phyloP scores from a whole-genome alignment of 495 filamentous ascomycete species.

The Daldinia decipiens region DNA sequence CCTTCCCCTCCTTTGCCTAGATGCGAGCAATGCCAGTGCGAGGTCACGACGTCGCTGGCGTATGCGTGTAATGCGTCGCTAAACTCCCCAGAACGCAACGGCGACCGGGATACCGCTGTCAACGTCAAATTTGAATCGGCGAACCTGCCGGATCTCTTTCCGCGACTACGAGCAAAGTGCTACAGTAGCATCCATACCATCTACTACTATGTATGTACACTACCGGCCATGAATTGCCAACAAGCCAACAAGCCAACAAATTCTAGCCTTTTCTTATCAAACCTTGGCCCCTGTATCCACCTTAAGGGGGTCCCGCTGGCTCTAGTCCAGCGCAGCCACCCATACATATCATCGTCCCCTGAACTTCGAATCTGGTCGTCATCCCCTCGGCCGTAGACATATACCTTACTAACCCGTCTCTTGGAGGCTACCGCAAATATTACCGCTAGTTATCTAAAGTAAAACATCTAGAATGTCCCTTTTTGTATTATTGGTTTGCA shows the following conservation, averaged over 20 bases:
- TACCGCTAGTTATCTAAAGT: slow-evolving; percentile 19
- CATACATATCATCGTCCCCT: slow-evolving; percentile 16
- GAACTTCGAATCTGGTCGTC: slow-evolving; percentile 16
- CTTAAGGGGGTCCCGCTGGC: slow-evolving; percentile 13
- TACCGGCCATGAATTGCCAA: slow-evolving; percentile 28
- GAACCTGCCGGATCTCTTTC: slow-evolving; percentile 33
- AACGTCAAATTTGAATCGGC: slow-evolving; percentile 43
- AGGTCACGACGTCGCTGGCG: slow-evolving; percentile 35
- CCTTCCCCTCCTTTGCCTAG: slow-evolving; percentile 20
- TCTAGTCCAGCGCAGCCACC: slow-evolving; percentile 22
- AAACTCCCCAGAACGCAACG: slow-evolving; percentile 35
- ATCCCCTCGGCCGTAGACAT: slow-evolving; percentile 10
- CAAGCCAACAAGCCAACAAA: no score
- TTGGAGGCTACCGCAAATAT: slow-evolving; percentile 2
- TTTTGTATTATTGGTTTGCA: slow-evolving; percentile 5
- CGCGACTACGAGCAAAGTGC: slow-evolving; percentile 31
- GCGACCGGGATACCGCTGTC: slow-evolving; percentile 46
- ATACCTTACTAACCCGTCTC: slow-evolving; percentile 1
- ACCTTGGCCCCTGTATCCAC: slow-evolving; percentile 40
- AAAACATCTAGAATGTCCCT: slow-evolving; percentile 13
- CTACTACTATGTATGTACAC: no score
- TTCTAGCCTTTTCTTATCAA: slow-evolving; percentile 26
- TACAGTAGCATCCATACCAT: slow-evolving; percentile 33
- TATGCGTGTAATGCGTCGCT: slow-evolving; percentile 46
- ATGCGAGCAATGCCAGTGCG: slow-evolving; percentile 26